Base-by-base conservation (phyloP, 495 filamentous ascomycete species). In the Daldinia grandis region DNA sequence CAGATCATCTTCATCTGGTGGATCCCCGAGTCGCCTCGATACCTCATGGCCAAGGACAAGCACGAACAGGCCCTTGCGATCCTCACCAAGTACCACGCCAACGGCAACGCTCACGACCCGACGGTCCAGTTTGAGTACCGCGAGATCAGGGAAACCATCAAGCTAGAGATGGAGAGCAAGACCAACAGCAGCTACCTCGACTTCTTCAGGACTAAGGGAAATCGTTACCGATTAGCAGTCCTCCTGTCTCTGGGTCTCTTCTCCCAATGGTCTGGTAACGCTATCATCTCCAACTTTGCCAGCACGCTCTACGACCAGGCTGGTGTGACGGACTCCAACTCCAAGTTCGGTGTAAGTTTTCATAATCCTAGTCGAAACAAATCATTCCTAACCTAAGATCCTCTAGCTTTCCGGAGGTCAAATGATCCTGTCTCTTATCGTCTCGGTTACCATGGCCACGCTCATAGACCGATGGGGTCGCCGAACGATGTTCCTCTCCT, bases 231-330 rank as follows among this genome's bases (percentile, higher is more conserved):
- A 27, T 73, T 91, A 4, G 59, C 77, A 40, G 77, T 92, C 27
- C 83, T 89, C 33, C 76, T 89, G 38, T 84, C 84, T 21, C 80
- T 90, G 31, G 88, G 88, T 71, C 71, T 89, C 72, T 87, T 90
- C 79, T 87, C 87, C 8, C 90, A 93, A 81, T 91, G 87, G 82
- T 88, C 86, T 56, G 90, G 90, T 57, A 91, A 92, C 71, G 86
- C 85, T 61, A 84, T 90, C 40, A 86, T 90, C 72, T 87, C 85
- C 53, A 91, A 91, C 81, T 92, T 89, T 73, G 79, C 87, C 50
- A 81, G 78, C 44, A 79, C 79, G 54, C 84, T 92, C 71, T 87
- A 91, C 65, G 74, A 83, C 44, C 83, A 81, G 15, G 85, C 87
- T 35, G 89, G 90, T 42, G 79, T 89, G 61, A 83, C 65, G 4